phyloP scores from a whole-genome alignment of 768 basidiomycete genomes.

The Pseudohyphozyma bogoriensis region DNA sequence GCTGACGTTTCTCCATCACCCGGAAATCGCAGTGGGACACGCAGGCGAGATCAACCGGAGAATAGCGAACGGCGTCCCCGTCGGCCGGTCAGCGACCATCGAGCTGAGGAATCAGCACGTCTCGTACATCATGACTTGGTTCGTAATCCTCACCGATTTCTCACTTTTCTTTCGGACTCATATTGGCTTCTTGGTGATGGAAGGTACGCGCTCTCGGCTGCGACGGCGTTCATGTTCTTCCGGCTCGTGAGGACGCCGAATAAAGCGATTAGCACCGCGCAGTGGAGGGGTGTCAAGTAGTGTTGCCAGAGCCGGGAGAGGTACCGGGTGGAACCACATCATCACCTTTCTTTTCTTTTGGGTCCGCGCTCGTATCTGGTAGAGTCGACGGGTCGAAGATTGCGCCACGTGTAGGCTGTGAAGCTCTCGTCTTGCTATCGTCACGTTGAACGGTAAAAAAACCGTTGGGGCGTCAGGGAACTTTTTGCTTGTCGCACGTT shows the following conservation, averaged over 20 bases:
- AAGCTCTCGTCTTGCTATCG: too few relatives aligned
- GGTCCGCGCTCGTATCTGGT: too few relatives aligned
- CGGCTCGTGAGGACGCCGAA: conserved; percentile 5
- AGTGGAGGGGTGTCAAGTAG: too few relatives aligned
- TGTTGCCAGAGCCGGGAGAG: too few relatives aligned
- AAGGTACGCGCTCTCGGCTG: conserved; percentile 81
- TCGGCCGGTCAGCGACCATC: conserved; percentile 71
- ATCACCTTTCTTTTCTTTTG: too few relatives aligned
- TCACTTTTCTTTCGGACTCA: conserved; percentile 66
- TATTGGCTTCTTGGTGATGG: conserved; percentile 73
- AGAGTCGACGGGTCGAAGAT: too few relatives aligned
- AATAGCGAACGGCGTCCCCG: conserved; percentile 62
- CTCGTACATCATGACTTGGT: conserved; percentile 95
- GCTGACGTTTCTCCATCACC: background rate
- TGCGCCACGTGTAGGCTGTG: too few relatives aligned
- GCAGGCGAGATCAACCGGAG: conserved; percentile 57
- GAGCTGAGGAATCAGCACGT: conserved; percentile 88
- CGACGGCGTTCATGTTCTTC: conserved; percentile 71
- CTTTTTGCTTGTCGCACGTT: too few relatives aligned
- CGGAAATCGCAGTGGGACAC: conserved; percentile 75
- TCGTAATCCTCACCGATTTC: background rate
- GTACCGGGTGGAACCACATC: too few relatives aligned
- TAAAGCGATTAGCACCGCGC: background rate
- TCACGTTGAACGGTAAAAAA: too few relatives aligned
- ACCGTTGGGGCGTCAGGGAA: too few relatives aligned